These are phyloP conservation scores for Phytophthora kernoviae DNA, from an alignment of 352 stramenopile species.

Conservation along the genomic window DNA sequence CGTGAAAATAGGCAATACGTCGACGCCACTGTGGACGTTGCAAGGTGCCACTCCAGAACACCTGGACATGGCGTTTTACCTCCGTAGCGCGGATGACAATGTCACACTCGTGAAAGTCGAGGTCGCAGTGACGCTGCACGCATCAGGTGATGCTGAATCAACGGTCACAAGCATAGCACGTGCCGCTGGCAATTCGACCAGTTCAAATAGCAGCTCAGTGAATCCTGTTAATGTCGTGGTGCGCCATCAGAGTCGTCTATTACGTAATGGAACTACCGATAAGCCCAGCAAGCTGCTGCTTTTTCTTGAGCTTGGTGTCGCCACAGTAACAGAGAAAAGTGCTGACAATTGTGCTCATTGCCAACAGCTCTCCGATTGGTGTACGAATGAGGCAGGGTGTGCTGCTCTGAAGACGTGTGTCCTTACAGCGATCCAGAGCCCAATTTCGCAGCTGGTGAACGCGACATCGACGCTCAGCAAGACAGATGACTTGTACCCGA, in stretches of 20 bases:
- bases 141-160: slow-evolving; percentile 42
- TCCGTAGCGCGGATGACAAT: slow-evolving; percentile 49
- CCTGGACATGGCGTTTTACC: slow-evolving; percentile 54
- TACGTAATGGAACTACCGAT: slow-evolving; percentile 24
- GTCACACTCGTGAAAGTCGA: slow-evolving; percentile 56
- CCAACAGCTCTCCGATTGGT: slow-evolving; percentile 57
- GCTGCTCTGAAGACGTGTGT: slow-evolving; percentile 43
- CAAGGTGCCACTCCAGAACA: slow-evolving; percentile 20
- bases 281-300: slow-evolving; percentile 45
- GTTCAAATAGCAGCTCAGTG: slow-evolving; percentile 4
- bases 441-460: slow-evolving; percentile 20
- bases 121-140: slow-evolving; percentile 47
- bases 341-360: slow-evolving; percentile 58
- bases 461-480: slow-evolving; percentile 19
- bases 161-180: slow-evolving; percentile 67
- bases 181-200: slow-evolving; percentile 9
- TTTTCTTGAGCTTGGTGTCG: slow-evolving; percentile 42
- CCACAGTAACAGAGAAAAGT: slow-evolving; percentile 40
- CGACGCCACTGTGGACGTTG: slow-evolving; percentile 51
- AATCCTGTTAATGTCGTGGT: slow-evolving; percentile 39
- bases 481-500: slow-evolving; percentile 41
- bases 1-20: slow-evolving; percentile 27
- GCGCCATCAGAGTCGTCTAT: slow-evolving; percentile 44
- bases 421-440: slow-evolving; percentile 19
- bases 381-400: slow-evolving; percentile 42